Conservation (phyloP, 2,329 filamentous ascomycete species). For the Hawksworthiomyces lignivorus region DNA sequence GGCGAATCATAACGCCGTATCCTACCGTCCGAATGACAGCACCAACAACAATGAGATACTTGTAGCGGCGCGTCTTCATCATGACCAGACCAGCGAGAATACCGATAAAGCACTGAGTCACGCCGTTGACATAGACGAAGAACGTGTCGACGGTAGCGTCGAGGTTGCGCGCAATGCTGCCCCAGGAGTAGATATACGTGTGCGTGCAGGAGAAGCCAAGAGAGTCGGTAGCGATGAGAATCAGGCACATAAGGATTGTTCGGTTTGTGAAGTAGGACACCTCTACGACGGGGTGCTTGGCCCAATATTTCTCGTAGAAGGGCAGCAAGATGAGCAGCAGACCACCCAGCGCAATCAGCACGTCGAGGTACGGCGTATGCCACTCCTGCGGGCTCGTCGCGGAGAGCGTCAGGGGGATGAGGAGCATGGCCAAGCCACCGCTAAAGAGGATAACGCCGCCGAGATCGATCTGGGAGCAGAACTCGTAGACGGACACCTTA, state of each 20-base stretch:
- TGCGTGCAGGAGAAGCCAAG: conserved; percentile 37
- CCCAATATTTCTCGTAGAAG: conserved; percentile 38
- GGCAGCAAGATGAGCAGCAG: conserved; percentile 34
- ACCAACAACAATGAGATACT: conserved; percentile 35
- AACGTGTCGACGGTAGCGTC: conserved; percentile 34
- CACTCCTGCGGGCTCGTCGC: conserved; percentile 32
- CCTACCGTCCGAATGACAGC: conserved; percentile 35
- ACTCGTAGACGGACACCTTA: conserved; percentile 22
- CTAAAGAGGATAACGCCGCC: conserved; percentile 38
- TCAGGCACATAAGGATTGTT: conserved; percentile 32
- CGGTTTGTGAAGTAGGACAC: conserved; percentile 35
- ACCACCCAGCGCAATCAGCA: conserved; percentile 34
- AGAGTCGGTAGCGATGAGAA: conserved; percentile 33
- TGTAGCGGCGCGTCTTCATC: conserved; percentile 34
- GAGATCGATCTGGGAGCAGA: conserved; percentile 30
- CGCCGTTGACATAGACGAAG: conserved; percentile 28
- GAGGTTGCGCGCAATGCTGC: conserved; percentile 33
- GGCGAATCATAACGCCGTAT: conserved; percentile 42
- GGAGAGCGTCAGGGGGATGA: conserved; percentile 40
- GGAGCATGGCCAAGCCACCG: conserved; percentile 37
- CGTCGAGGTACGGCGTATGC: conserved; percentile 36
- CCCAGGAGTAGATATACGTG: conserved; percentile 41
- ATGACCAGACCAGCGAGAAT: conserved; percentile 34
- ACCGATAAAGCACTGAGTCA: conserved; percentile 34
- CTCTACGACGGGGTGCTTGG: conserved; percentile 37